These are phyloP conservation scores for Tuctoria greenei DNA, from an alignment of 176 grass and related monocot genomes.

Conservation along the genomic window DNA sequence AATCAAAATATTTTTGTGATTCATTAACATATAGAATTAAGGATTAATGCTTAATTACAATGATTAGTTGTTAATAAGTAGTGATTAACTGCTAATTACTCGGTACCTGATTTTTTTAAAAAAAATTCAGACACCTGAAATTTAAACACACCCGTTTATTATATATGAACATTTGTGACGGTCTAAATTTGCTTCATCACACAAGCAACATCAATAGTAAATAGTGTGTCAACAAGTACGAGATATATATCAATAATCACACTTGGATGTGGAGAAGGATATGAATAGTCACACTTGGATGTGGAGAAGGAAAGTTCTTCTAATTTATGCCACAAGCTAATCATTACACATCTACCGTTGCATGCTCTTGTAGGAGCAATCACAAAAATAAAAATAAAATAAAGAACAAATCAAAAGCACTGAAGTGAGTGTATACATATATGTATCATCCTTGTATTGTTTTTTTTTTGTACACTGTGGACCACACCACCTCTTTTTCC, in stretches of 20 bases:
- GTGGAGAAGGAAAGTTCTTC: neutral
- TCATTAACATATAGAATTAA: too few relatives aligned
- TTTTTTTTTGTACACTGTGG: slow-evolving; percentile 41
- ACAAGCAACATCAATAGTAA: slow-evolving; percentile 14
- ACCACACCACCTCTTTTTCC: slow-evolving; percentile 23
- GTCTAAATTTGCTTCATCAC: slow-evolving; percentile 16
- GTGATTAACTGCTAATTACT: too few relatives aligned
- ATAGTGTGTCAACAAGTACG: neutral
- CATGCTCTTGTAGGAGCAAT: slow-evolving; percentile 6
- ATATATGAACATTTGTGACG: neutral
- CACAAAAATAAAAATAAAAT: neutral
- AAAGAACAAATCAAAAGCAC: slow-evolving; percentile 31
- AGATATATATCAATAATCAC: neutral
- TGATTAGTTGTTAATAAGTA: too few relatives aligned
- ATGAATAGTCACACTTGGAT: slow-evolving; percentile 31
- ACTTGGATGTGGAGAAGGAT: too few relatives aligned
- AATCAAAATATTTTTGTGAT: too few relatives aligned
- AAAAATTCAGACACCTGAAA: too few relatives aligned
- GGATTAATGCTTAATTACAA: too few relatives aligned
- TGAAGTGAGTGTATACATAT: slow-evolving; percentile 34
- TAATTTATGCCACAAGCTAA: slow-evolving; percentile 37
- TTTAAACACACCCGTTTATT: neutral
- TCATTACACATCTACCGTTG: slow-evolving; percentile 33
- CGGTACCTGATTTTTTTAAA: too few relatives aligned
- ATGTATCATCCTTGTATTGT: slow-evolving; percentile 21